Percentiles rank a stretch among this genome's conserved stretches.
phyloP scores from a whole-genome alignment of 163 green algal species.

The Chlamydomonas reinhardtii region DNA sequence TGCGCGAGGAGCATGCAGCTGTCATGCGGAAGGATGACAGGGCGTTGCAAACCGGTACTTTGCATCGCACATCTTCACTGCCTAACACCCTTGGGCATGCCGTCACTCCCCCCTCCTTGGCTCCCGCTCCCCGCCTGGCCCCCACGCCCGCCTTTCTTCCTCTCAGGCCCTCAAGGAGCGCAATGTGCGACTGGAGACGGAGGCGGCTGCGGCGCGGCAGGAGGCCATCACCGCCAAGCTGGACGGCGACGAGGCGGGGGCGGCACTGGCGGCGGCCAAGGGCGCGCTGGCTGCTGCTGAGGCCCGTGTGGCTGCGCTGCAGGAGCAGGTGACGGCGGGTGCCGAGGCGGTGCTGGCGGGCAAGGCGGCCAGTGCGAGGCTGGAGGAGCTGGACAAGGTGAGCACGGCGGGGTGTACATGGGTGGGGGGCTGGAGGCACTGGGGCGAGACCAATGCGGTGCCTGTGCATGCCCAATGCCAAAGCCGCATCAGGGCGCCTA shows the following conservation, averaged over 20 bases:
- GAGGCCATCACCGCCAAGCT: background rate
- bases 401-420: background rate
- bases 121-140: background rate
- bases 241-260: background rate
- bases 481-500: too few species aligned
- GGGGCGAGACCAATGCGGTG: too few species aligned
- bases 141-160: background rate
- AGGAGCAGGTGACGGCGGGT: conserved; percentile 27
- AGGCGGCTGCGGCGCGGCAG: background rate
- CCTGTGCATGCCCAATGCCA: too few species aligned
- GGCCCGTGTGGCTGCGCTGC: conserved; percentile 19
- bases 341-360: conserved; percentile 6
- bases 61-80: too few species aligned
- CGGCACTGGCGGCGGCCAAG: background rate
- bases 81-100: too few species aligned
- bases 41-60: too few species aligned
- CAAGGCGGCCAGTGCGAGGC: background rate
- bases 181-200: background rate
- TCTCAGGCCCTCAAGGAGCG: conserved; percentile 8
- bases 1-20: too few species aligned
- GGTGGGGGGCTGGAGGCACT: background rate
- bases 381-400: conserved; percentile 39
- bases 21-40: too few species aligned
- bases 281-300: background rate
- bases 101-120: too few species aligned